Evolutionary conservation across 2,329 filamentous ascomycete species (phyloP).

Genomic region (Hypomyces perniciosus): DNA sequence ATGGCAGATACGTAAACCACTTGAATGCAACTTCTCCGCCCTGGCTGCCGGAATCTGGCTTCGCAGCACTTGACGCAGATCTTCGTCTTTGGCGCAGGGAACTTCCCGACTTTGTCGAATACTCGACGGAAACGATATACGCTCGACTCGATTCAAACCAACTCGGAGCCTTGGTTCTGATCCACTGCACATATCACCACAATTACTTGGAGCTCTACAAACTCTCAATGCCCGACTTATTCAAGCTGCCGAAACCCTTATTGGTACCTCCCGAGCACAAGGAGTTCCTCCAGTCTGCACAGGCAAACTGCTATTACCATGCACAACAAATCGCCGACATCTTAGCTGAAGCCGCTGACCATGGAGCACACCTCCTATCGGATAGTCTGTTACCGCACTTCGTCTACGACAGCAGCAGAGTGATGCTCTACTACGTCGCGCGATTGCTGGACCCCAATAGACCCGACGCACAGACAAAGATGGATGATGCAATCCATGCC

Average conservation of each 20-base stretch:
- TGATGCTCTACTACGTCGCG: constrained; percentile 44
- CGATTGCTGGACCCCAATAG: constrained; percentile 33
- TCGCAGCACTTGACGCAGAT: constrained; percentile 35
- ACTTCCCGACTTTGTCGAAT: constrained; percentile 39
- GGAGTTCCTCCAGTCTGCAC: constrained; percentile 30
- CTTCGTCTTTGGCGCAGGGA: constrained; percentile 35
- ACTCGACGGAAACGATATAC: constrained; percentile 39
- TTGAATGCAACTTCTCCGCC: constrained; percentile 34
- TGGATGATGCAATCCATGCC: constrained; percentile 32
- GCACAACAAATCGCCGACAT: constrained; percentile 34
- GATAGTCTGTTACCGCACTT: constrained; percentile 42
- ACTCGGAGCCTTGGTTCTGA: constrained; percentile 37
- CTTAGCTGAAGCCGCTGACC: constrained; percentile 33
- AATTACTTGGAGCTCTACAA: constrained; percentile 41
- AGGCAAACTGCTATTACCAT: constrained; percentile 33
- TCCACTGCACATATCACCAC: constrained; percentile 43
- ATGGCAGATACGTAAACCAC: constrained; percentile 35
- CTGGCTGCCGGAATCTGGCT: constrained; percentile 38
- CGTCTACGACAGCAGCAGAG: constrained; percentile 40
- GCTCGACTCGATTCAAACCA: constrained; percentile 41
- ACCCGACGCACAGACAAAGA: constrained; percentile 29
- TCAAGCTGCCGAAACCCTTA: constrained; percentile 37
- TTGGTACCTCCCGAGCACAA: constrained; percentile 33
- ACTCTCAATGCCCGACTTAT: constrained; percentile 39
- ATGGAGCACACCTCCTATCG: constrained; percentile 35